Base-by-base conservation (phyloP, 768 basidiomycete species). In the Rhodotorula graminis region DNA sequence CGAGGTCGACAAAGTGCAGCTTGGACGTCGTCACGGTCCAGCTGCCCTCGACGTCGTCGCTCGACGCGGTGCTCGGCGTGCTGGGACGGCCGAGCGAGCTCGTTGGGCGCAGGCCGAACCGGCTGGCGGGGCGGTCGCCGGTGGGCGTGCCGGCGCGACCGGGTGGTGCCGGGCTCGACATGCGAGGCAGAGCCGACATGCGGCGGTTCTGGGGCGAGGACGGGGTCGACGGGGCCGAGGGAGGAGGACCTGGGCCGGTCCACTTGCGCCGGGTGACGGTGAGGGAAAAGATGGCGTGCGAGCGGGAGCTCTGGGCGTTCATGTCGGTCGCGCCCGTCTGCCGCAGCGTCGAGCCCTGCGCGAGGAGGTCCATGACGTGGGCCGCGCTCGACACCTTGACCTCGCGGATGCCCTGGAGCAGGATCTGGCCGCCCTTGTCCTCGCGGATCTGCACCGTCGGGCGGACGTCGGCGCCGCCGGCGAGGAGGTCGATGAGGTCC, bases 1-100 rank as follows among this genome's bases (percentile, higher is more conserved):
- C 96, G 79, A 99, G 82, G 83, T 99, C 96, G 40, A 99, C 96
- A 76, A 97, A 97, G 81, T 99, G 94, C 82, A 98, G 97, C 80
- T 99, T 99, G 59, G 92, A 93, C 50, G 90, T 87, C 55, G 94
- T 87, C 0, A 92, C 93, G 23, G 89, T 84, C 92, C 93, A 96
- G 71, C 93, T 91, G 4, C 90, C 90, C 7, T 82, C 73, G 19
- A 88, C 89, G 25, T 57, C 40, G 11, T 21, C 33, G 4, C 23
- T 23, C 50, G 50, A 52, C 50, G 50, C 4, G 1, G 50, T 12
- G 25, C 50, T 27, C 56, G 69, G 67, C n/a, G 55, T 62, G 10
- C 42, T 25, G 9, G 65, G 56, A 3, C 65, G 31, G 1, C 73
- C 75, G 29, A 77, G 44, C 40, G 44, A 27, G 47, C 73, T 75